These are phyloP conservation scores for Suillus tomentosus DNA, from an alignment of 768 basidiomycete species.

Conservation along the genomic window DNA sequence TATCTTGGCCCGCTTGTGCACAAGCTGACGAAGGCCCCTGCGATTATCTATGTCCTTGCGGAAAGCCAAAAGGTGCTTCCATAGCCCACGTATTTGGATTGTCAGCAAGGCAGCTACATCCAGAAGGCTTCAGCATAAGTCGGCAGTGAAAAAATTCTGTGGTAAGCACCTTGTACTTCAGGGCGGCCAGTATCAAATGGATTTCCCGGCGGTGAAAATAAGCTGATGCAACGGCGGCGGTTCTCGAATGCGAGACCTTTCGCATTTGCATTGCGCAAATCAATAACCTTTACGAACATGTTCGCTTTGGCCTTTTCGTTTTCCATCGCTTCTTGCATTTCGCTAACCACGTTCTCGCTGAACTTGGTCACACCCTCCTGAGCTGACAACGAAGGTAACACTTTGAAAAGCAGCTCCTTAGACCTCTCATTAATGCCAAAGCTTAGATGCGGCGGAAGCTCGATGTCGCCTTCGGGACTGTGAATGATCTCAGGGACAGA, in stretches of 20 bases:
- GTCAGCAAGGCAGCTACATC: constrained; percentile 82
- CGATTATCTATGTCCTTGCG: constrained; percentile 79
- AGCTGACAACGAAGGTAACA: constrained; percentile 59
- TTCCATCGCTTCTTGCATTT: constrained; percentile 28
- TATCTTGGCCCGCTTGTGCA: constrained; percentile 83
- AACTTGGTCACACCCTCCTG: constrained; percentile 28
- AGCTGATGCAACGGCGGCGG: constrained; percentile 70
- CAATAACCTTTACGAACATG: constrained; percentile 68
- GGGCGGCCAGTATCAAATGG: constrained; percentile 78
- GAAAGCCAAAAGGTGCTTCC: constrained; percentile 67
- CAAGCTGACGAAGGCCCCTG: constrained; percentile 70
- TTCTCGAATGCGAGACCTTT: constrained; percentile 88
- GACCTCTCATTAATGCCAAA: constrained; percentile 64
- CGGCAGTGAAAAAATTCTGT: constrained; percentile 1
- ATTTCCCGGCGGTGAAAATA: constrained; percentile 73
- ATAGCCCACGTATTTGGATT: constrained; percentile 79
- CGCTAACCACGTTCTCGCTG: constrained; percentile 23
- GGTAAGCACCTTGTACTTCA: constrained; percentile 85
- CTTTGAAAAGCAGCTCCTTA: constrained; percentile 64
- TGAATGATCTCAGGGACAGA: constrained; percentile 28
- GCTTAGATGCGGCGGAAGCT: constrained; percentile 54
- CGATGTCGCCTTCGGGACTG: constrained; percentile 40
- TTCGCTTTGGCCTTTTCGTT: constrained; percentile 49
- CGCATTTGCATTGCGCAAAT: constrained; percentile 87
- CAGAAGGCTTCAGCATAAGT: constrained; percentile 10